Percentiles rank a stretch among this genome's conserved stretches.
Evolutionary conservation across 495 filamentous ascomycete species (phyloP).

Genomic region (Tuber umbilicatum): DNA sequence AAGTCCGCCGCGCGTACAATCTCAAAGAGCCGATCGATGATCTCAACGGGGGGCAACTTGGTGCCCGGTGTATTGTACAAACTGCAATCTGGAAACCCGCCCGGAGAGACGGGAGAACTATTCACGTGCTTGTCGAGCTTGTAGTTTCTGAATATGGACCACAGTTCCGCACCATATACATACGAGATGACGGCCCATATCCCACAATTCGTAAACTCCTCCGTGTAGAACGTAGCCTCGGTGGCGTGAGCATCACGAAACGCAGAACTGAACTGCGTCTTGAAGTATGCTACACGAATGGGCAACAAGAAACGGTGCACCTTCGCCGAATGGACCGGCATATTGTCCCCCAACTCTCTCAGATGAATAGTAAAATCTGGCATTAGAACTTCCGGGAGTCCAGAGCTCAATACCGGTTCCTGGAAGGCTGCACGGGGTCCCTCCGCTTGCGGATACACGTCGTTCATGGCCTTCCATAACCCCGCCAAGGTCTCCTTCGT

Average conservation of each 20-base stretch:
- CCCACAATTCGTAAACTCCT: conserved; percentile 29
- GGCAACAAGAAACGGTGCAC: conserved; percentile 31
- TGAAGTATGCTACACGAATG: conserved; percentile 26
- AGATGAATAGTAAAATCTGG: conserved; percentile 31
- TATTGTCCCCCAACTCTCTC: conserved; percentile 10
- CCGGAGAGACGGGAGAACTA: conserved; percentile 1
- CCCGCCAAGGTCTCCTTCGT: conserved; percentile 19
- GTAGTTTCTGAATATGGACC: conserved; percentile 13
- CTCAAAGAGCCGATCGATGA: conserved; percentile 24
- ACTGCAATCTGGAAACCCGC: conserved; percentile 9
- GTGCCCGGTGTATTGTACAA: background rate
- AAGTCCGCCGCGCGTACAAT: conserved; percentile 32
- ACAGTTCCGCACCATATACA: conserved; percentile 12
- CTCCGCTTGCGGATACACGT: conserved; percentile 16
- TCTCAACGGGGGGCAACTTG: conserved; percentile 21
- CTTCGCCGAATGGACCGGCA: conserved; percentile 18
- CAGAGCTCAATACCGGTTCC: background rate
- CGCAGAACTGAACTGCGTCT: conserved; percentile 23
- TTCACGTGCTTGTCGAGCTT: conserved; percentile 14
- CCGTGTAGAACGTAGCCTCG: conserved; percentile 25
- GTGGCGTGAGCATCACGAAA: conserved; percentile 26
- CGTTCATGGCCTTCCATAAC: conserved; percentile 29
- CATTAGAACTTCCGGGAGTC: conserved; percentile 17
- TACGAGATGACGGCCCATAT: conserved; percentile 21
- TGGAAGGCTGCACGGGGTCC: background rate